A percentile compares a stretch with the other conserved stretches of the same genome.
phyloP scores from a whole-genome alignment of 441 rosid species.

The Gossypium trilobum region DNA sequence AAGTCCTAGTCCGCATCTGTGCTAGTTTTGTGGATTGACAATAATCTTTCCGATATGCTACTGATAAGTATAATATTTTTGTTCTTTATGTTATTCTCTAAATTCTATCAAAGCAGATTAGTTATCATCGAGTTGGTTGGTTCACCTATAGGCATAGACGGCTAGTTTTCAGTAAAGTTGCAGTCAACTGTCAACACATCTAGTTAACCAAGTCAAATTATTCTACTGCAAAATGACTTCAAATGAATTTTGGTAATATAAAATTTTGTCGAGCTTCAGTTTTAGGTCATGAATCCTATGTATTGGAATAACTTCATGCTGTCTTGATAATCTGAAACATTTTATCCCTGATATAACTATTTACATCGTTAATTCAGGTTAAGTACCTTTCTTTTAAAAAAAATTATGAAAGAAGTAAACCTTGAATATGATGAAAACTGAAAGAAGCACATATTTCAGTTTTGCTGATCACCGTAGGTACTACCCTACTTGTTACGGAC shows the following conservation, averaged over 20 bases:
- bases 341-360: not conserved
- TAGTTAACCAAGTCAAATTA: not conserved
- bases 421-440: not conserved
- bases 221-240: not conserved
- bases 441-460: not conserved
- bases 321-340: not conserved
- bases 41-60: not conserved
- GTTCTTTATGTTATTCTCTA: not conserved
- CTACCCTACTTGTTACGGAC: not conserved
- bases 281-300: not conserved
- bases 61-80: not conserved
- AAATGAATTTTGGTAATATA: not conserved
- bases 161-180: not conserved
- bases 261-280: not conserved
- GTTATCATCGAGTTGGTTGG: not conserved
- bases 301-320: not conserved
- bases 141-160: not conserved
- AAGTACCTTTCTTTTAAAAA: not conserved
- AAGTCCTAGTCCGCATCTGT: constrained; percentile 8
- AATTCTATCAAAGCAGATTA: not conserved
- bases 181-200: not conserved
- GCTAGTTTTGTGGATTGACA: not conserved
- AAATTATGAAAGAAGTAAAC: not conserved
- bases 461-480: not conserved
- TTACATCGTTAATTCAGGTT: not conserved